phyloP scores from a whole-genome alignment of 805 yeast species.

The Yarrowia divulgata region DNA sequence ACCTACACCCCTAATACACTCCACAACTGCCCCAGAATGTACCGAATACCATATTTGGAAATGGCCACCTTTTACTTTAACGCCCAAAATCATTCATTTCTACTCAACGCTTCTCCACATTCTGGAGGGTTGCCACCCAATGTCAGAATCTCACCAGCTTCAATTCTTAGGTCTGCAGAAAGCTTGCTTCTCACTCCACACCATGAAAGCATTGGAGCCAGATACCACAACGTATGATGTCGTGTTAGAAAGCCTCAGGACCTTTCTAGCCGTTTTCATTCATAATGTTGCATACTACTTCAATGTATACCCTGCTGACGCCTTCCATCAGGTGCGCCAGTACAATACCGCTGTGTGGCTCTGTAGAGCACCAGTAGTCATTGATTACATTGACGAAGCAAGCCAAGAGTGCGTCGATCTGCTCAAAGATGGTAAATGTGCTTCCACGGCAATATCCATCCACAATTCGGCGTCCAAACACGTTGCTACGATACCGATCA shows the following conservation, averaged over 20 bases:
- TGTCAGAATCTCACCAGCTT: not conserved
- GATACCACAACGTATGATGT: conserved; percentile 40
- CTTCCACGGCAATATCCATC: not conserved
- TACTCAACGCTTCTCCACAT: too few species aligned
- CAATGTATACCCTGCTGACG: conserved; percentile 59
- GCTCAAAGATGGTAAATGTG: conserved; percentile 3
- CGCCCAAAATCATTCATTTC: too few species aligned
- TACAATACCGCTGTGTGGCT: conserved; percentile 56
- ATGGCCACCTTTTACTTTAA: too few species aligned
- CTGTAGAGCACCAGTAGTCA: conserved; percentile 58
- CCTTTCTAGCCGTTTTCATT: conserved; percentile 59
- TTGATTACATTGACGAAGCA: conserved; percentile 55
- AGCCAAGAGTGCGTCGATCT: conserved; percentile 46
- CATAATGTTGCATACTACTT: conserved; percentile 64
- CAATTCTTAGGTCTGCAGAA: not conserved
- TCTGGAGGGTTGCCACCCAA: not conserved
- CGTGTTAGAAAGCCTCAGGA: conserved; percentile 52
- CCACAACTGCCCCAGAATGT: too few species aligned
- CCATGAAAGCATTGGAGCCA: conserved; percentile 9
- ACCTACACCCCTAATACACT: too few species aligned
- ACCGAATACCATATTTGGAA: too few species aligned
- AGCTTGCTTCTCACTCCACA: not conserved
- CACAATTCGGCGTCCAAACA: not conserved
- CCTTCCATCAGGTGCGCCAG: conserved; percentile 56
- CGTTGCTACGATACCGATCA: conserved; percentile 11